Percentiles rank a stretch among this genome's conserved stretches.
phyloP scores from a whole-genome alignment of 192 early-diverging fungal genomes.

The Backusella liffmaniae region DNA sequence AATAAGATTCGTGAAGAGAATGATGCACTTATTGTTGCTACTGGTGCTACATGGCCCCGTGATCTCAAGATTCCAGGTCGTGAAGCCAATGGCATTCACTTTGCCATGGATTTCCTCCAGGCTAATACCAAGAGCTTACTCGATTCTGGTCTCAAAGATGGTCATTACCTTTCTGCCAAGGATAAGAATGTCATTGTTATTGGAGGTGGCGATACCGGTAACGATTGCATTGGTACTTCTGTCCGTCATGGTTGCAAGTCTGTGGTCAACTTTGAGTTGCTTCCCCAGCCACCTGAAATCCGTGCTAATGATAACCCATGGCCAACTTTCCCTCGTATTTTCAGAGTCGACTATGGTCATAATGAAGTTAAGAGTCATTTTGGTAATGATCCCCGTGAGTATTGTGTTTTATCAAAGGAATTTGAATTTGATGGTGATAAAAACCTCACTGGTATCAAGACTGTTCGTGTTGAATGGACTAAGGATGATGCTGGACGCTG shows the following conservation, averaged over 20 bases:
- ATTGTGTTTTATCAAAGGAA: conserved; percentile 93
- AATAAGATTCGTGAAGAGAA: conserved; percentile 60
- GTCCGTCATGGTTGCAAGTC: conserved; percentile 90
- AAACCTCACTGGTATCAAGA: conserved; percentile 87
- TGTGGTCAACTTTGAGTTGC: conserved; percentile 96
- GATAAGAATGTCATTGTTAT: conserved; percentile 96
- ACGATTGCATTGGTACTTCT: conserved; percentile 94
- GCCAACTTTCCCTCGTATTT: conserved; percentile 96
- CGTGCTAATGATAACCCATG: conserved; percentile 94
- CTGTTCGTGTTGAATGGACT: conserved; percentile 95
- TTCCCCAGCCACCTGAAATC: conserved; percentile 86
- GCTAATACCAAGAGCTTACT: conserved; percentile 85
- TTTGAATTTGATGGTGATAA: conserved; percentile 85
- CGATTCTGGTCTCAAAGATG: conserved; percentile 75
- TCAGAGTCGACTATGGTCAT: conserved; percentile 97
- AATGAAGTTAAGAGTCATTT: conserved; percentile 82
- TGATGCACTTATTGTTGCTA: conserved; percentile 87
- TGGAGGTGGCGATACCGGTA: conserved; percentile 98
- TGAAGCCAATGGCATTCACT: conserved; percentile 88
- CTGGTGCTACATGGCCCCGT: conserved; percentile 97
- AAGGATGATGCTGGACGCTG: conserved; percentile 76
- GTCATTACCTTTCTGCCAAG: conserved; percentile 78
- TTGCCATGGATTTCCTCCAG: conserved; percentile 98
- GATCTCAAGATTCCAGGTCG: conserved; percentile 92
- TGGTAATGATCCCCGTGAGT: conserved; percentile 95